Base-by-base conservation (phyloP, 768 basidiomycete species). In the Melanogaster broomeanus region DNA sequence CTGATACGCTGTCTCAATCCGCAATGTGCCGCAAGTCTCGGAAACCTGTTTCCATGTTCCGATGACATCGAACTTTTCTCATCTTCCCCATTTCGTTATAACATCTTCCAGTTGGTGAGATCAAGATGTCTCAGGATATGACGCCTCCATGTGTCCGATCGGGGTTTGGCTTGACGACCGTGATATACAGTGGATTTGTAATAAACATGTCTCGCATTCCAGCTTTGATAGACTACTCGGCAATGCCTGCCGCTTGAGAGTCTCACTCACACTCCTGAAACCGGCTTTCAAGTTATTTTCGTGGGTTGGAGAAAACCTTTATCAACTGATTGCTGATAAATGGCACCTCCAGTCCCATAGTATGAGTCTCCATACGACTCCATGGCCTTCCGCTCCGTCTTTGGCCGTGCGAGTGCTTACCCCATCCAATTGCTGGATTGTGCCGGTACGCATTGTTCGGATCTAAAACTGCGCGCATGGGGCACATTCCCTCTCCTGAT, bases 191-290 rank as follows among this genome's bases (percentile, higher is more conserved):
- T n/a, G n/a, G n/a, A n/a, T n/a, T n/a, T n/a, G n/a, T n/a, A n/a
- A n/a, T n/a, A n/a, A n/a, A n/a, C n/a, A n/a, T n/a, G n/a, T n/a
- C n/a, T n/a, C n/a, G n/a, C n/a, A n/a, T n/a, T n/a, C n/a, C 45
- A 48, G 16, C 16, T 48, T 48, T 48, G 35, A 49, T 52, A 48
- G 51, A 52, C 45, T 51, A 47, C 22, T 52, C 50, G 43, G 50
- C 50, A 38, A 19, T 39, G 5, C 2, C 50, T 33, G 45, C 25
- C 27, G 6, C n/a, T 34, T 33, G 46, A n/a, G 46, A 10, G 28
- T 12, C 28, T 12, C 18, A 45, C 45, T 45, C 25, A 19, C 22
- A 39, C 28, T 42, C 42, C 42, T n/a, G n/a, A n/a, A 24, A 35
- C 43, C 49, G 44, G 43, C 49, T 42, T 45, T 44, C 45, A 52